Evolutionary conservation across 2,329 filamentous ascomycete species (phyloP).

Genomic region (Xylaria sp.): DNA sequence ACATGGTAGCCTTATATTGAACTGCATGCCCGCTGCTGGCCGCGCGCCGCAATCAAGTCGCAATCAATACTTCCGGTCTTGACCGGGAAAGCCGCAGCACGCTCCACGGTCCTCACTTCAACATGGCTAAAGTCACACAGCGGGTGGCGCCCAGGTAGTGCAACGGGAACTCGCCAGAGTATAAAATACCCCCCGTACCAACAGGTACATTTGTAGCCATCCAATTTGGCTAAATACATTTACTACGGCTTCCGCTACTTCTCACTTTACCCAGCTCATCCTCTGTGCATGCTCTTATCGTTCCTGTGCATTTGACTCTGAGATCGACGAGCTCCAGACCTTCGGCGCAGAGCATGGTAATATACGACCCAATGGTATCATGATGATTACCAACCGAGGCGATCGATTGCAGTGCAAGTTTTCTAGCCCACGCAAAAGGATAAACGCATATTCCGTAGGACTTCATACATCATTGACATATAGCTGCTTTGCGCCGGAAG

Average conservation of each 20-base stretch:
- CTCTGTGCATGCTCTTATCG: conserved; percentile 21
- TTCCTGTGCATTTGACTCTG: conserved; percentile 5
- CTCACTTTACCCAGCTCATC: conserved; percentile 32
- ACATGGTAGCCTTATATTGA: conserved; percentile 34
- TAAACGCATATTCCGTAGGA: conserved; percentile 14
- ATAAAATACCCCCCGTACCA: conserved; percentile 15
- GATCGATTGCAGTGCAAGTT: conserved; percentile 19
- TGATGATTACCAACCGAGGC: conserved; percentile 35
- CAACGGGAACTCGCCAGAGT: conserved; percentile 20
- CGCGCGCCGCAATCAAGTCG: conserved; percentile 26
- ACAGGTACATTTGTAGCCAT: conserved; percentile 29
- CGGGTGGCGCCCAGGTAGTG: conserved; percentile 32
- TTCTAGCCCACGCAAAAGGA: neutral
- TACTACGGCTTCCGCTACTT: conserved; percentile 13
- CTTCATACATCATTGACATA: conserved; percentile 1
- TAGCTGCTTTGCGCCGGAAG: neutral
- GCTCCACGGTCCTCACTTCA: conserved; percentile 7
- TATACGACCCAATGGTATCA: conserved; percentile 32
- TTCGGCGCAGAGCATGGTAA: conserved; percentile 13
- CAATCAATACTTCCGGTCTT: conserved; percentile 33
- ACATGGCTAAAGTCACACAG: conserved; percentile 39
- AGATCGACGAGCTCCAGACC: conserved; percentile 24
- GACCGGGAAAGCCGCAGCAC: conserved; percentile 30
- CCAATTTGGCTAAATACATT: conserved; percentile 38
- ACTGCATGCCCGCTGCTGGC: conserved; percentile 26